Percentiles rank a stretch among this genome's conserved stretches.
phyloP scores from a whole-genome alignment of 768 basidiomycete genomes.

The Kwoniella bestiolae region DNA sequence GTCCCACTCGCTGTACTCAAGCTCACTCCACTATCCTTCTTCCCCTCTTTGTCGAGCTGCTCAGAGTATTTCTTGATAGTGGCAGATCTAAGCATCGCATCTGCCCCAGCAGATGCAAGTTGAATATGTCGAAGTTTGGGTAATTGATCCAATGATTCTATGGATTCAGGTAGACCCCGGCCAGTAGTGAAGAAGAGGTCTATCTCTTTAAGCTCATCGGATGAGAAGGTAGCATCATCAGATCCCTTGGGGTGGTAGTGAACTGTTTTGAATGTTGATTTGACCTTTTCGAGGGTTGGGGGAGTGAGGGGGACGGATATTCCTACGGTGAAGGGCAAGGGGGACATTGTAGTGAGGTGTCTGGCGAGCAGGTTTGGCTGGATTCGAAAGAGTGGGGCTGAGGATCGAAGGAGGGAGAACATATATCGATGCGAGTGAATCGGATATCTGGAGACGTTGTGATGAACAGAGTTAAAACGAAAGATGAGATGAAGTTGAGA shows the following conservation, averaged over 20 bases:
- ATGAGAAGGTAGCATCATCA: conserved; percentile 3
- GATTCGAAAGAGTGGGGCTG: neutral
- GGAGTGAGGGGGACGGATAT: conserved; percentile 11
- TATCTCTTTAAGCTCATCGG: conserved; percentile 21
- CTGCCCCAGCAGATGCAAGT: conserved; percentile 43
- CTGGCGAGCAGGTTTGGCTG: neutral
- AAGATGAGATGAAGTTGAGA: too few relatives aligned
- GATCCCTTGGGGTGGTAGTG: conserved; percentile 14
- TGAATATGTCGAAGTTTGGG: conserved; percentile 51
- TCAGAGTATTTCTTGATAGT: conserved; percentile 13
- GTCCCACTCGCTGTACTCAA: conserved; percentile 51
- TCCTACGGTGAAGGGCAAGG: conserved; percentile 14
- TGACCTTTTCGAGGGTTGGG: conserved; percentile 8
- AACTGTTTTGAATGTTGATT: conserved; percentile 5
- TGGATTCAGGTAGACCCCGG: conserved; percentile 26
- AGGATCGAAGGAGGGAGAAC: neutral
- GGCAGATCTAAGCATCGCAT: conserved; percentile 14
- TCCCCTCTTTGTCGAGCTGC: neutral
- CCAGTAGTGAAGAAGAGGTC: conserved; percentile 39
- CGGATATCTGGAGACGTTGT: too few relatives aligned
- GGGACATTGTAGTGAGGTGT: conserved; percentile 6
- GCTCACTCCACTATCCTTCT: conserved; percentile 28
- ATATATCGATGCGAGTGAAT: too few relatives aligned
- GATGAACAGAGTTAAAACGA: too few relatives aligned
- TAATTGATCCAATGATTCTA: conserved; percentile 28